These are phyloP conservation scores for Barnettozyma populi DNA, from an alignment of 805 yeast species.

Conservation along the genomic window DNA sequence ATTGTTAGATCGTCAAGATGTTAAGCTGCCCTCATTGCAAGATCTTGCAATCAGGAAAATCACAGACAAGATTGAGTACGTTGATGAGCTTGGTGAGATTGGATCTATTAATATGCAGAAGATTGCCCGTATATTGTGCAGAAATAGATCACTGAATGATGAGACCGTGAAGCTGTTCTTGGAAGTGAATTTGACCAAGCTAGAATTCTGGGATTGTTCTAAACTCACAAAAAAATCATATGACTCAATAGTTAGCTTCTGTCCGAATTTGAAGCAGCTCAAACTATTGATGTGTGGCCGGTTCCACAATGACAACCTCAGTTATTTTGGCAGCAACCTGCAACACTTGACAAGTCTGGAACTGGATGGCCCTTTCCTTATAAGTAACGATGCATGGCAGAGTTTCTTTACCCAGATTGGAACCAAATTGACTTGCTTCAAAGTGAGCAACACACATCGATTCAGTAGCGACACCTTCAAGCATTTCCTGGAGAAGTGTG, in stretches of 20 bases:
- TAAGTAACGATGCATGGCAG: conserved; percentile 74
- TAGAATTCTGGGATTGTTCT: conserved; percentile 93
- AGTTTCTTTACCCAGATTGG: conserved; percentile 60
- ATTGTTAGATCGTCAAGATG: conserved; percentile 64
- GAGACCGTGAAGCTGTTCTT: conserved; percentile 70
- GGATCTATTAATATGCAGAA: conserved; percentile 67
- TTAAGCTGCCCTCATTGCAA: conserved; percentile 65
- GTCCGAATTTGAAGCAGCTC: conserved; percentile 65
- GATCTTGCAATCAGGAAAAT: conserved; percentile 71
- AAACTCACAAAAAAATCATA: conserved; percentile 61
- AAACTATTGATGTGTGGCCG: conserved; percentile 92
- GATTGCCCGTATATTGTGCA: conserved; percentile 70
- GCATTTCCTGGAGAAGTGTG: conserved; percentile 56
- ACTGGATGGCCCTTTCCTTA: conserved; percentile 88
- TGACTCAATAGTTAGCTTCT: conserved; percentile 65
- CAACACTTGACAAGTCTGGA: conserved; percentile 45
- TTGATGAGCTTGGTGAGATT: conserved; percentile 82
- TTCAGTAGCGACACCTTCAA: conserved; percentile 63
- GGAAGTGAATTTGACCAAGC: conserved; percentile 44
- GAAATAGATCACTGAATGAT: conserved; percentile 74
- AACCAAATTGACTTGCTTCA: conserved; percentile 48
- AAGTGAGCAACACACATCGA: conserved; percentile 77
- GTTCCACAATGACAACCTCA: conserved; percentile 68
- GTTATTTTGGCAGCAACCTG: conserved; percentile 57
- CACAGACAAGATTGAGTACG: conserved; percentile 62